A percentile compares a stretch with the other conserved stretches of the same genome.
phyloP scores from a whole-genome alignment of 2,329 filamentous ascomycete species.

The Mariannaea elegans region DNA sequence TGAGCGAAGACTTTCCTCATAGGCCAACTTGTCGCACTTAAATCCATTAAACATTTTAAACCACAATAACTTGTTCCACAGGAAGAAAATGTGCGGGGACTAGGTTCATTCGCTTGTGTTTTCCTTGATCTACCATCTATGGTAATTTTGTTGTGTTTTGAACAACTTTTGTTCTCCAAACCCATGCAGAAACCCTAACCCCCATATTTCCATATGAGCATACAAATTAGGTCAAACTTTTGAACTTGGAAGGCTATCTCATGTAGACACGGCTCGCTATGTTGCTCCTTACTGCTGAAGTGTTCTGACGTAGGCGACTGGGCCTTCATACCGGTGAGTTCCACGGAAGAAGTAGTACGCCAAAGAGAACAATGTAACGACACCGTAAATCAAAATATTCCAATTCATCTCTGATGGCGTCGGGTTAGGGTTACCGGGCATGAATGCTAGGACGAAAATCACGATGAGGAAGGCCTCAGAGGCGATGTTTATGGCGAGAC shows the following conservation, averaged over 20 bases:
- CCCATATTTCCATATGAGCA: not conserved
- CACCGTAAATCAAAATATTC: constrained; percentile 30
- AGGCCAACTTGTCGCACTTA: too few species aligned
- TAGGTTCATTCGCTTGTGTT: too few species aligned
- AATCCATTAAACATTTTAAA: too few species aligned
- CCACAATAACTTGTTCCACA: too few species aligned
- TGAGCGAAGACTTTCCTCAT: too few species aligned
- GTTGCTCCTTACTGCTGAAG: constrained; percentile 16
- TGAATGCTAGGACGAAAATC: constrained; percentile 32
- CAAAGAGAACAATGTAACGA: constrained; percentile 16
- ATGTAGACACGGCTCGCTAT: not conserved
- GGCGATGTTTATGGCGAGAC: constrained; percentile 27
- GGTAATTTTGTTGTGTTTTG: not conserved
- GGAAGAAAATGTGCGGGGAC: too few species aligned
- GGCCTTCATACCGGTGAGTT: constrained; percentile 29
- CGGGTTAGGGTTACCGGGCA: constrained; percentile 32
- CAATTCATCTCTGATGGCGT: constrained; percentile 32
- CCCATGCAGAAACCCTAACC: not conserved
- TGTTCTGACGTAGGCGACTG: constrained; percentile 28
- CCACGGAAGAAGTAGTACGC: constrained; percentile 29
- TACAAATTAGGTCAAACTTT: not conserved
- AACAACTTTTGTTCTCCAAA: not conserved
- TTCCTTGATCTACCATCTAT: not conserved
- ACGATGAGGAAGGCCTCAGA: constrained; percentile 31
- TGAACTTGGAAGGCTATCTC: not conserved